These are phyloP conservation scores for Daldinia decipiens DNA, from an alignment of 495 filamentous ascomycete genomes.

Conservation along the genomic window DNA sequence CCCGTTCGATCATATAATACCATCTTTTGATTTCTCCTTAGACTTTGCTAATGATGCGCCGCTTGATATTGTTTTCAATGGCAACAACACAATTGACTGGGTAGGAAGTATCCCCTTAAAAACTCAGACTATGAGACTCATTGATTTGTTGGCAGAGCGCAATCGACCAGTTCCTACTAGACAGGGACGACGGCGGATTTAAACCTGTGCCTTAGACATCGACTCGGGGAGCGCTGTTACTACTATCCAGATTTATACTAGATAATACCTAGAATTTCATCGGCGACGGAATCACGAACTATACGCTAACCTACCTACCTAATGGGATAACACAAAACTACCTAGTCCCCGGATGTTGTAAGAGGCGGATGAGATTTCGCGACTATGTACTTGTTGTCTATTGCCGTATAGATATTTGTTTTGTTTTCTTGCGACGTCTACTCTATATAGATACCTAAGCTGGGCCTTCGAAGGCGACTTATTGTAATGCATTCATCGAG, in stretches of 20 bases:
- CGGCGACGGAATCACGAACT: slow-evolving; percentile 24
- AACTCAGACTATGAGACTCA: neutral
- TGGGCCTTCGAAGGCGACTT: slow-evolving; percentile 28
- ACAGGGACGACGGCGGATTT: slow-evolving; percentile 42
- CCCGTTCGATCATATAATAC: slow-evolving; percentile 25
- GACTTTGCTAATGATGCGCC: slow-evolving; percentile 39
- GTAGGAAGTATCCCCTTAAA: slow-evolving; percentile 39
- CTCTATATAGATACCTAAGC: slow-evolving; percentile 30
- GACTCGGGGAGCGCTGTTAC: neutral
- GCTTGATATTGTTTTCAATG: slow-evolving; percentile 46
- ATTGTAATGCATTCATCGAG: slow-evolving; percentile 25
- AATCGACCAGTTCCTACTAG: slow-evolving; percentile 51
- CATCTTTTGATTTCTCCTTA: slow-evolving; percentile 36
- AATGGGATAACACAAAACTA: neutral
- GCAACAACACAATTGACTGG: slow-evolving; percentile 53
- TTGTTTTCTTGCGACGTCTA: slow-evolving; percentile 13
- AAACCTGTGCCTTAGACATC: slow-evolving; percentile 23
- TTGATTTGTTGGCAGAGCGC: slow-evolving; percentile 45
- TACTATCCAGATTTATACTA: slow-evolving; percentile 4
- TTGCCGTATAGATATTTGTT: slow-evolving; percentile 1
- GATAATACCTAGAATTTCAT: slow-evolving; percentile 17
- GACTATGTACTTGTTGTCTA: slow-evolving; percentile 5
- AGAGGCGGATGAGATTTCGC: slow-evolving; percentile 3
- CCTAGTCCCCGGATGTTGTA: neutral
- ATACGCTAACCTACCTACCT: slow-evolving; percentile 13